Evolutionary conservation across 257 asterid species (phyloP), one percentile per base, ranked within the genome.

Genomic region (Penstemon eatonii): DNA sequence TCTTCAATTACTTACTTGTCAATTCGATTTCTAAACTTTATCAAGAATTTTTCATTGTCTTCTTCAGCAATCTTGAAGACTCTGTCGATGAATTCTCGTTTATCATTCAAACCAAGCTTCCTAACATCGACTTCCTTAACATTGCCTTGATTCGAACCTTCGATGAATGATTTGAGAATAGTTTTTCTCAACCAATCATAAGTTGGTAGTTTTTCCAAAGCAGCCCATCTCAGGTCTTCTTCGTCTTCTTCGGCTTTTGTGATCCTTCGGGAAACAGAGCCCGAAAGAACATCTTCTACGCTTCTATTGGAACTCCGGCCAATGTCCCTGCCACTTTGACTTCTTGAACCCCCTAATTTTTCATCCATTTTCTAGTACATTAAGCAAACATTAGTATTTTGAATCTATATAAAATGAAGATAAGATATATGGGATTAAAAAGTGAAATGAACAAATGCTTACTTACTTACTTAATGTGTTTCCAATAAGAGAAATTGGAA

Each of bases 161-260:
- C 81, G 59, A 60, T 42, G 53, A 53, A 75, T 3, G 84, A 76
- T 67, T 78, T 86, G 5, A 92, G 66, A 0, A 92, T 85, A 0
- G 95, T 87, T 53, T 79, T 88, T 51, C 96, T 70, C 71, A 92
- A 64, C 41, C 98, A 66, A 18, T 92, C 93, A 43, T 87, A 89
- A 0, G 98, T 92, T 0, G 98, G 97, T 3, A 92, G 71, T 78
- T 85, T 92, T 62, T 92, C 98, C 8, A 92, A 47, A 15, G 97
- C 97, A 2, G 97, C 97, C 98, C 97, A 92, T 55, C 82, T 59
- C 13, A 92, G 77, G 6, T 96, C 93, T 49, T 88, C 98, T 45
- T 92, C 98, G 13, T 92, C 98, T 8, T 86, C 97, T 54, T 76
- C 89, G 0, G 78, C 94, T 1, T 82, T 77, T 4, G 40, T 67